Conservation (phyloP, 176 grass and related monocot genomes). For the Bromus sterilis region DNA sequence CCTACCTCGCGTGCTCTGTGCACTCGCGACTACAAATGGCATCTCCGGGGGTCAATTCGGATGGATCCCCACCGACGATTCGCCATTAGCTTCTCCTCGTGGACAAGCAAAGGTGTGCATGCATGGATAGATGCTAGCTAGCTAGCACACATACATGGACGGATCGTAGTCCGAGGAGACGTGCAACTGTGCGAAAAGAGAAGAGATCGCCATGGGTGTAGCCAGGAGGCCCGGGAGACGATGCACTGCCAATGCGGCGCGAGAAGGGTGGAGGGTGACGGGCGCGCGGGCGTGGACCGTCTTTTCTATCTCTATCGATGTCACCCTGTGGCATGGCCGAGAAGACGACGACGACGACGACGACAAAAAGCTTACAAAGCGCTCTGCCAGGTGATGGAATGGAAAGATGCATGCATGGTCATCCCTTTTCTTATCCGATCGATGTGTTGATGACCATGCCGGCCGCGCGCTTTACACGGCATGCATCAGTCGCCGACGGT, state of each 20-base stretch:
- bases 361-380: background rate
- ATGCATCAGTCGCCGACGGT: no score
- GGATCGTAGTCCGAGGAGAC: background rate
- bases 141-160: background rate
- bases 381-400: background rate
- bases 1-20: no score
- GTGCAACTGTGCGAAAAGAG: background rate
- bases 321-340: background rate
- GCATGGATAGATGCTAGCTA: no score
- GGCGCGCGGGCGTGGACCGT: background rate
- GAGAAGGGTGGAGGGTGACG: slow-evolving; percentile 51
- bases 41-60: background rate
- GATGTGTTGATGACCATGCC: slow-evolving; percentile 25
- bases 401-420: background rate
- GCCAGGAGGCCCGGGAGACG: background rate
- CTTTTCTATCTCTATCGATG: no score
- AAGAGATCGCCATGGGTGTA: background rate
- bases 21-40: no score
- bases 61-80: background rate
- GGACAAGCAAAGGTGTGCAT: slow-evolving; percentile 2
- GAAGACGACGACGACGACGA: slow-evolving; percentile 3
- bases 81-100: background rate
- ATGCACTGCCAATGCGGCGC: slow-evolving; percentile 35
- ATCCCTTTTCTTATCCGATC: slow-evolving; percentile 46
- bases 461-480: slow-evolving; percentile 33